Conservation (phyloP, 2,329 filamentous ascomycete species). For the Coniochaeta sp. region DNA sequence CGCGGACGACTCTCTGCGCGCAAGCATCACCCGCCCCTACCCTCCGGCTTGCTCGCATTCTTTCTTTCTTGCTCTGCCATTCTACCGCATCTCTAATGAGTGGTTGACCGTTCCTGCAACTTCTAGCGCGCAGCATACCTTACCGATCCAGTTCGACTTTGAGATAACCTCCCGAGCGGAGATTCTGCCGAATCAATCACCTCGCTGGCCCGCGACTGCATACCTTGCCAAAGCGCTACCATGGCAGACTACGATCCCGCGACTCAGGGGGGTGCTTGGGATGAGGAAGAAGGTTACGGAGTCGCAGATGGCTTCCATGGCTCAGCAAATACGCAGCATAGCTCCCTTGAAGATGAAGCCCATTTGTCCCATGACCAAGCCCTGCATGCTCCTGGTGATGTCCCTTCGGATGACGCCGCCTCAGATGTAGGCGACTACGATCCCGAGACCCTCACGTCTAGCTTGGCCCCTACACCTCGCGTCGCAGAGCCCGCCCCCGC, state of each 20-base stretch:
- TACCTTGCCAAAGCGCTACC: conserved; percentile 1
- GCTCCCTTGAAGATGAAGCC: conserved; percentile 46
- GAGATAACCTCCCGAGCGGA: not conserved
- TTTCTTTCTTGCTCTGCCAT: not conserved
- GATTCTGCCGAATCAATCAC: not conserved
- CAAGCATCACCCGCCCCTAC: not conserved
- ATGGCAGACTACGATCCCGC: conserved; percentile 19
- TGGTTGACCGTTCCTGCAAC: not conserved
- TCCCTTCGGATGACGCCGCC: conserved; percentile 34
- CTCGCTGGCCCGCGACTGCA: not conserved
- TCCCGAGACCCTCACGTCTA: conserved; percentile 42
- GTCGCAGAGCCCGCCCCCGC: conserved; percentile 20
- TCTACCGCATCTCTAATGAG: not conserved
- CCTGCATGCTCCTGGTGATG: conserved; percentile 41
- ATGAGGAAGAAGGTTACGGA: conserved; percentile 44
- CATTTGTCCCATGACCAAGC: conserved; percentile 33
- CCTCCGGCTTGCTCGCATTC: not conserved
- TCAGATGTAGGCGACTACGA: conserved; percentile 50
- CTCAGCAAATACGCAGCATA: conserved; percentile 43
- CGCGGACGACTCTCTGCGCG: not conserved
- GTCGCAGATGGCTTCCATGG: conserved; percentile 49
- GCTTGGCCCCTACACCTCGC: conserved; percentile 21
- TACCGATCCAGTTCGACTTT: too few relatives aligned
- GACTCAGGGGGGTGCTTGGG: conserved; percentile 35
- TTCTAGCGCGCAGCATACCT: too few relatives aligned